A percentile compares a stretch with the other conserved stretches of the same genome.
These are phyloP conservation scores for Omphalotus guepiniiformis DNA, from an alignment of 768 basidiomycete species.

Conservation along the genomic window DNA sequence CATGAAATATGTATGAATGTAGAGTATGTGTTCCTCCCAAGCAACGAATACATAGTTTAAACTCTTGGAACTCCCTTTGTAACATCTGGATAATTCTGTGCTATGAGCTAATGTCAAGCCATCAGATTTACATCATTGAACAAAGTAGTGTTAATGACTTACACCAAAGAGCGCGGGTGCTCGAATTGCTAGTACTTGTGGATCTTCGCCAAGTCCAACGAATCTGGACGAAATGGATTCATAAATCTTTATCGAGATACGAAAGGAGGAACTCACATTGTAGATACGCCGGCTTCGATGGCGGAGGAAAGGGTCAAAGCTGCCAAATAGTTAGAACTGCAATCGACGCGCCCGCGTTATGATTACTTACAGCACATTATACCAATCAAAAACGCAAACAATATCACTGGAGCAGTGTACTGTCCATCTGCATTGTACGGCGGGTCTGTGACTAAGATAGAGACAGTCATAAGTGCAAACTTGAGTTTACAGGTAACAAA, in stretches of 20 bases:
- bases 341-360: no score
- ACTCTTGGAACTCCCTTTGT: slow-evolving; percentile 48
- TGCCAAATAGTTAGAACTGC: slow-evolving; percentile 19
- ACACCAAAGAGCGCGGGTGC: slow-evolving; percentile 69
- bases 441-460: slow-evolving; percentile 57
- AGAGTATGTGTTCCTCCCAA: background rate
- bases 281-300: slow-evolving; percentile 84
- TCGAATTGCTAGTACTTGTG: slow-evolving; percentile 67
- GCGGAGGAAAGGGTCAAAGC: slow-evolving; percentile 67
- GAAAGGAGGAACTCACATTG: slow-evolving; percentile 52
- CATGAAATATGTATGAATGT: background rate
- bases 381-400: slow-evolving; percentile 82
- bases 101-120: slow-evolving; percentile 52
- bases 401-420: slow-evolving; percentile 71
- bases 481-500: no score
- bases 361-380: slow-evolving; percentile 57
- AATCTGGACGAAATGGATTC: slow-evolving; percentile 48
- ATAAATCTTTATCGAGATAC: no score
- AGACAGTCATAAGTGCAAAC: background rate
- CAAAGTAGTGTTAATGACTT: slow-evolving; percentile 17
- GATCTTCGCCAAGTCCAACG: slow-evolving; percentile 83
- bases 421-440: slow-evolving; percentile 70
- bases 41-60: slow-evolving; percentile 3
- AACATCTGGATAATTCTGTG: slow-evolving; percentile 65
- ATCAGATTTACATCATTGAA: slow-evolving; percentile 7